Percentiles rank a stretch among this genome's conserved stretches.
Conservation (phyloP, 2,329 filamentous ascomycete genomes). For the Diaporthe destruens region DNA sequence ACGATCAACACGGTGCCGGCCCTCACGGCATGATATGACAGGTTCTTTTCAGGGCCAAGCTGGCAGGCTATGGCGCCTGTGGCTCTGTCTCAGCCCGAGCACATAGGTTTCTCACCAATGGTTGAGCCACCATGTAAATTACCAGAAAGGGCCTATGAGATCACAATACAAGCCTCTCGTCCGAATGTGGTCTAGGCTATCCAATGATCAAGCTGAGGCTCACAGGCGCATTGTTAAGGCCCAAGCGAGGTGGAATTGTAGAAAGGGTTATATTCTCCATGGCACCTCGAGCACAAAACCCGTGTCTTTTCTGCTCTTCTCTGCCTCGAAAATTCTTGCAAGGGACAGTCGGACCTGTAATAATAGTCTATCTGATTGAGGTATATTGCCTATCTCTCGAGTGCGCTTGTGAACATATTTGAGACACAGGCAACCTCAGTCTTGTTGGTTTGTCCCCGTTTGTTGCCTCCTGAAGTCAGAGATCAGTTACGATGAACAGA, state of each 20-base stretch:
- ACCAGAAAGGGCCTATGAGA: not conserved
- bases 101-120: not conserved
- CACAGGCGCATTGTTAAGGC: not conserved
- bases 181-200: not conserved
- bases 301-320: not conserved
- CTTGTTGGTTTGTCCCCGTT: not conserved
- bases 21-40: not conserved
- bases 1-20: not conserved
- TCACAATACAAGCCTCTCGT: constrained; percentile 16
- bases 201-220: not conserved
- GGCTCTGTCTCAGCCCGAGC: constrained; percentile 5
- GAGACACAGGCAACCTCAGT: not conserved
- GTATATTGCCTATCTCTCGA: not conserved
- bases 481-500: not conserved
- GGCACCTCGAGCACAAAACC: not conserved
- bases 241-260: not conserved
- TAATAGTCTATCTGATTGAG: not conserved
- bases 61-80: not conserved
- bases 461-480: not conserved
- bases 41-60: not conserved
- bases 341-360: not conserved
- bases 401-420: not conserved
- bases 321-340: not conserved
- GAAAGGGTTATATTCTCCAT: not conserved
- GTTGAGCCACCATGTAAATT: not conserved